Evolutionary conservation across 306 rosid species (phyloP).

Genomic region (Lathyrus sativus): DNA sequence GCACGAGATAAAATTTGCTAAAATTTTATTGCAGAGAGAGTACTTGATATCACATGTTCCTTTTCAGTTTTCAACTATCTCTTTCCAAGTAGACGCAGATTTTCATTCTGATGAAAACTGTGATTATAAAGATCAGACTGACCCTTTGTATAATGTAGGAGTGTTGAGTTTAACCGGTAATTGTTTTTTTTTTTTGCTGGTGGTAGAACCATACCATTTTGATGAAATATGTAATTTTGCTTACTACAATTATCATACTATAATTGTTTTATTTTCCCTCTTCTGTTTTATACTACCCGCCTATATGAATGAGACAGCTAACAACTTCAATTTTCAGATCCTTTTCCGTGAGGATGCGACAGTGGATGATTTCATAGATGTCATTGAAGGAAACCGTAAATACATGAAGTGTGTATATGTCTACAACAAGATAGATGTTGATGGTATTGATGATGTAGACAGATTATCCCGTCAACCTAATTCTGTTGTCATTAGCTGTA

Average conservation of each 20-base stretch:
- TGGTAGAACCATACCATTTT: slow-evolving; percentile 15
- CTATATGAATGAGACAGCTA: slow-evolving; percentile 19
- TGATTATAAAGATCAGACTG: slow-evolving; percentile 22
- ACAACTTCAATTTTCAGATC: slow-evolving; percentile 55
- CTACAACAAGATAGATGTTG: slow-evolving; percentile 96
- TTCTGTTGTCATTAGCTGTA: slow-evolving; percentile 97
- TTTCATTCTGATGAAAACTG: neutral
- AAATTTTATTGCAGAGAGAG: neutral
- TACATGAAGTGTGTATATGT: slow-evolving; percentile 98
- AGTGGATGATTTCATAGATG: slow-evolving; percentile 97
- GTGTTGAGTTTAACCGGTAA: neutral
- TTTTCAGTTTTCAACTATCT: slow-evolving; percentile 16
- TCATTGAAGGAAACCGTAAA: slow-evolving; percentile 97
- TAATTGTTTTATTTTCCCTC: neutral
- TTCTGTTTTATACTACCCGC: slow-evolving; percentile 1
- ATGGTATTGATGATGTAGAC: slow-evolving; percentile 97
- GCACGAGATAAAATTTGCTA: too few relatives aligned
- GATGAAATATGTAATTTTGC: slow-evolving; percentile 27
- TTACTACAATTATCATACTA: slow-evolving; percentile 4
- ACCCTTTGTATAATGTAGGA: neutral
- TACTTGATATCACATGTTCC: slow-evolving; percentile 11
- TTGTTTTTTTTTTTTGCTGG: slow-evolving; percentile 11
- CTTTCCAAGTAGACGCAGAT: slow-evolving; percentile 12
- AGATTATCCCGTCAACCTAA: slow-evolving; percentile 89
- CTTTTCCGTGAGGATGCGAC: slow-evolving; percentile 99